A percentile compares a stretch with the other conserved stretches of the same genome.
These are phyloP conservation scores for Phialemoniopsis sp. DNA, from an alignment of 2,329 filamentous ascomycete species.

Conservation along the genomic window DNA sequence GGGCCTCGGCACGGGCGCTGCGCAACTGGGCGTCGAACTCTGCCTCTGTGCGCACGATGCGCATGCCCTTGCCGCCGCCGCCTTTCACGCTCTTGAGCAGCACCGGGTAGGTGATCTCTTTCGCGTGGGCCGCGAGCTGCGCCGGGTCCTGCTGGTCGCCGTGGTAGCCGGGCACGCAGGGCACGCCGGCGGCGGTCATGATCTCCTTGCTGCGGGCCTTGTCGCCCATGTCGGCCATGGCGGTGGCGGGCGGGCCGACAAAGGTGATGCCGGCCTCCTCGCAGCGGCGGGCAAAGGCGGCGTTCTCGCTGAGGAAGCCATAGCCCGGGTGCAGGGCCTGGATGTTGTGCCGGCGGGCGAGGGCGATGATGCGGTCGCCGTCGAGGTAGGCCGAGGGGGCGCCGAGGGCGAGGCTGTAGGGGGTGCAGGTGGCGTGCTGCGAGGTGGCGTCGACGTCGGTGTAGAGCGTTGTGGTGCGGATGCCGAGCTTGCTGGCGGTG, in stretches of 20 bases:
- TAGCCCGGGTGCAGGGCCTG: conserved; percentile 94
- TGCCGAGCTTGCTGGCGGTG: conserved; percentile 84
- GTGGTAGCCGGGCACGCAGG: conserved; percentile 95
- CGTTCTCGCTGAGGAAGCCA: conserved; percentile 93
- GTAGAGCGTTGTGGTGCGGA: conserved; percentile 90
- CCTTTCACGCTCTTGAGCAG: conserved; percentile 77
- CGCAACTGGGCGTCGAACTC: conserved; percentile 69
- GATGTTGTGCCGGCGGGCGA: conserved; percentile 82
- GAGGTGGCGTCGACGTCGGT: conserved; percentile 84
- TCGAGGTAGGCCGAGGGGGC: conserved; percentile 85
- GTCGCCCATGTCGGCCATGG: conserved; percentile 87
- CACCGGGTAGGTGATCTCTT: conserved; percentile 64
- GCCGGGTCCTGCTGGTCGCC: conserved; percentile 72
- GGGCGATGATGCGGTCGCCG: conserved; percentile 83
- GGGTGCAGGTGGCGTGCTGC: conserved; percentile 84
- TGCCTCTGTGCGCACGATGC: conserved; percentile 63
- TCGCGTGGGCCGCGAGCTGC: conserved; percentile 63
- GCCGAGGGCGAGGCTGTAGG: conserved; percentile 79
- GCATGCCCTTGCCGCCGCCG: conserved; percentile 81
- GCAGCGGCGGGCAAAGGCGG: conserved; percentile 82
- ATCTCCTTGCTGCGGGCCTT: conserved; percentile 90
- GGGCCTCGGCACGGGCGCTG: conserved; percentile 71
- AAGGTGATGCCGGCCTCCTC: conserved; percentile 88
- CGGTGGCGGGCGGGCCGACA: conserved; percentile 81
- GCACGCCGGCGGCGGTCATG: conserved; percentile 91